Conservation (phyloP, 2,329 filamentous ascomycete species). For the Fusarium sp. region DNA sequence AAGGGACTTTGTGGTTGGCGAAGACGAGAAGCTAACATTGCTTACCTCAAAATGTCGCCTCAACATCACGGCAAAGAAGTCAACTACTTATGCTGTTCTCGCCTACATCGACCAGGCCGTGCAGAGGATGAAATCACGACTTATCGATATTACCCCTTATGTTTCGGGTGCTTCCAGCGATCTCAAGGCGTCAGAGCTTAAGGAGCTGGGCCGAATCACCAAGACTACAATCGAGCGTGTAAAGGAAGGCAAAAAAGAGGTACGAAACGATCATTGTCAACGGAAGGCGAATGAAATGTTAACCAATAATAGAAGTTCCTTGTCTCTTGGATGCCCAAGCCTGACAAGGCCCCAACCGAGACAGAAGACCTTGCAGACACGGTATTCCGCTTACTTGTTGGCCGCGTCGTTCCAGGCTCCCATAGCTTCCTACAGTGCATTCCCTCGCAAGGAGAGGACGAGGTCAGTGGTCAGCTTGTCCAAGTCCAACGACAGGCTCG, state of each 20-base stretch:
- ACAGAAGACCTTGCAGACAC: slow-evolving; percentile 57
- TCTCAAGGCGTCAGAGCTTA: slow-evolving; percentile 38
- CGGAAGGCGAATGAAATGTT: not conserved
- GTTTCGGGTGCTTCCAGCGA: slow-evolving; percentile 13
- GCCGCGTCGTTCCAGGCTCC: slow-evolving; percentile 18
- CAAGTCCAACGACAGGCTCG: slow-evolving; percentile 46
- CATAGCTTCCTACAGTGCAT: slow-evolving; percentile 37
- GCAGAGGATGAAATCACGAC: slow-evolving; percentile 40
- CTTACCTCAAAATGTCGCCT: slow-evolving; percentile 37
- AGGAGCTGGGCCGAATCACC: slow-evolving; percentile 49
- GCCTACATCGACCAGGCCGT: slow-evolving; percentile 50
- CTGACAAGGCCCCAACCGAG: slow-evolving; percentile 15
- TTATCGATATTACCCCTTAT: slow-evolving; percentile 41
- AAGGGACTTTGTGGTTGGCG: slow-evolving; percentile 47
- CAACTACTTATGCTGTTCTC: slow-evolving; percentile 48
- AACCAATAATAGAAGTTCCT: slow-evolving; percentile 43
- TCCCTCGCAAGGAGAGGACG: slow-evolving; percentile 6
- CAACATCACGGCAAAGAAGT: slow-evolving; percentile 47
- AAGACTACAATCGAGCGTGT: slow-evolving; percentile 45
- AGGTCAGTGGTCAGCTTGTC: slow-evolving; percentile 28
- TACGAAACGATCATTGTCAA: slow-evolving; percentile 19
- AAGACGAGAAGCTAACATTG: slow-evolving; percentile 46
- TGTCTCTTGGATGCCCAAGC: slow-evolving; percentile 58
- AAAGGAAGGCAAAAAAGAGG: slow-evolving; percentile 21
- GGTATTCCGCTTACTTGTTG: slow-evolving; percentile 58